A percentile compares a stretch with the other conserved stretches of the same genome.
Conservation (phyloP, 73 alveolate species). For the Blepharisma japonicum region DNA sequence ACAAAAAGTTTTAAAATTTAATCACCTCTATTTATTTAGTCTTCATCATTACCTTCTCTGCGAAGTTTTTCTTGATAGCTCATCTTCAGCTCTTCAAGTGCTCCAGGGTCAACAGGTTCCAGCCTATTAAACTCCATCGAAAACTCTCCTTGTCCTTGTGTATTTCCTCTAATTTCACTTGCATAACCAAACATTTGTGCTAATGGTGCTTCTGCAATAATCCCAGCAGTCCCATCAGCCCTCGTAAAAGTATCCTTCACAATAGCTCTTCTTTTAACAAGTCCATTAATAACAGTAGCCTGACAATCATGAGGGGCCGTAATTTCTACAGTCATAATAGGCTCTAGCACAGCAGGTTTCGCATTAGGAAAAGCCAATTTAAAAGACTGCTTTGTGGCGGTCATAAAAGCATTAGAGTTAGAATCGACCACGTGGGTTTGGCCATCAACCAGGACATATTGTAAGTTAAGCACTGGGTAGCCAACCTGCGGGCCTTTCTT, state of each 20-base stretch:
- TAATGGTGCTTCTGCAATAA: slow-evolving; percentile 78
- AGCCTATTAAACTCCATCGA: slow-evolving; percentile 72
- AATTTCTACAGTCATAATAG: slow-evolving; percentile 86
- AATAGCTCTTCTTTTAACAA: slow-evolving; percentile 76
- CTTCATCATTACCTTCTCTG: too few species aligned
- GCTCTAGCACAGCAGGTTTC: slow-evolving; percentile 83
- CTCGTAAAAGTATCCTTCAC: slow-evolving; percentile 70
- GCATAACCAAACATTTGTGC: slow-evolving; percentile 92
- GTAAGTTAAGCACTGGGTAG: slow-evolving; percentile 79
- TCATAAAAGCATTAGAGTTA: slow-evolving; percentile 73
- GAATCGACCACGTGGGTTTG: slow-evolving; percentile 93
- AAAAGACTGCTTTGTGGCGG: slow-evolving; percentile 85
- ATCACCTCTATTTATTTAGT: too few species aligned
- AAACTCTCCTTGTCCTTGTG: slow-evolving; percentile 96
- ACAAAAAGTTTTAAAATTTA: too few species aligned
- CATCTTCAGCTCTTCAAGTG: too few species aligned
- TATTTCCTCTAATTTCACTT: slow-evolving; percentile 86
- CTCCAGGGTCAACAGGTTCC: slow-evolving; percentile 16
- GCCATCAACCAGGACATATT: slow-evolving; percentile 83
- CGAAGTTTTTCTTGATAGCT: too few species aligned
- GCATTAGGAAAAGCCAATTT: slow-evolving; percentile 78
- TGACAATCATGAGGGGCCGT: slow-evolving; percentile 56
- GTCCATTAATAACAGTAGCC: slow-evolving; percentile 42
- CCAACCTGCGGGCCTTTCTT: slow-evolving; percentile 87
- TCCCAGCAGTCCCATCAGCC: slow-evolving; percentile 51